These are phyloP conservation scores for Eugenia klotzschiana DNA, from an alignment of 441 rosid species.

Conservation along the genomic window DNA sequence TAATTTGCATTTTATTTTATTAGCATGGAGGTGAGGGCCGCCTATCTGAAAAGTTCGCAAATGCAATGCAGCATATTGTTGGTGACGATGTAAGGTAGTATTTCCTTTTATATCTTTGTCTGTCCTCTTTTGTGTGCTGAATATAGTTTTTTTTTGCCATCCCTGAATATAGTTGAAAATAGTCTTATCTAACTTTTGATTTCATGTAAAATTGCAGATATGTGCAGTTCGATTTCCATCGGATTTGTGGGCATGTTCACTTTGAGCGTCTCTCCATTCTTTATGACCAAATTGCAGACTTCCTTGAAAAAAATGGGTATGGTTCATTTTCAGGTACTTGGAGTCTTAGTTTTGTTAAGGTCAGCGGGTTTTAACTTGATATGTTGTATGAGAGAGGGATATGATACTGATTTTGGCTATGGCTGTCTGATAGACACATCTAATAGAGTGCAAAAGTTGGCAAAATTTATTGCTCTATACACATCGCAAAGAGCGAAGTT, in stretches of 20 bases:
- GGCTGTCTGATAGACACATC: not conserved
- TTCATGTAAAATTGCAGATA: slow-evolving; percentile 42
- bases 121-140: not conserved
- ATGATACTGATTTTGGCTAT: not conserved
- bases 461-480: not conserved
- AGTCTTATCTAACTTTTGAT: not conserved
- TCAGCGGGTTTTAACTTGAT: not conserved
- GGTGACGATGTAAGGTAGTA: slow-evolving; percentile 86
- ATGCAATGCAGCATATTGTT: slow-evolving; percentile 42
- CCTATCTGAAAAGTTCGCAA: slow-evolving; percentile 61
- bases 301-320: slow-evolving; percentile 80
- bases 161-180: not conserved
- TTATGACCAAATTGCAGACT: slow-evolving; percentile 73
- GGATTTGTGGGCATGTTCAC: slow-evolving; percentile 83
- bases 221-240: slow-evolving; percentile 91
- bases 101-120: slow-evolving; percentile 13
- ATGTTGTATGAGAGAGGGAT: not conserved
- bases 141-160: not conserved
- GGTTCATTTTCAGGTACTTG: slow-evolving; percentile 1
- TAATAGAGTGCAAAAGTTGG: not conserved
- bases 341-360: not conserved
- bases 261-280: slow-evolving; percentile 94
- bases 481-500: not conserved
- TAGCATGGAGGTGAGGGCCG: slow-evolving; percentile 97
- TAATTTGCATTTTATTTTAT: not conserved